Percentiles rank a stretch among this genome's conserved stretches.
Evolutionary conservation across 176 grass and related monocot genomes (phyloP).

Genomic region (Aegilops sharonensis): DNA sequence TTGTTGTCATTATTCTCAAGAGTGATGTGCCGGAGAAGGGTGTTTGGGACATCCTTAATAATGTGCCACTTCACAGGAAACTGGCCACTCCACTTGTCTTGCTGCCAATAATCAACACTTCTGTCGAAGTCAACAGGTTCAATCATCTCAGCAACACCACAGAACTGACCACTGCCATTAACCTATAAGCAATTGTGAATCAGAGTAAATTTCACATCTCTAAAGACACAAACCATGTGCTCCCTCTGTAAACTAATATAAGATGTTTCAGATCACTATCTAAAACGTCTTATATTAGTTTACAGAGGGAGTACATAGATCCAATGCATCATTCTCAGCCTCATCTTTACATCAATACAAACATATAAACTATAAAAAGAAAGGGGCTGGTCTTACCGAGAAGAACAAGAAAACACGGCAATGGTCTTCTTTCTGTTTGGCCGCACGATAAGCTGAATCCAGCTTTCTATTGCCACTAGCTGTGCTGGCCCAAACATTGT

Average conservation of each 20-base stretch:
- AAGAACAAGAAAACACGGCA: slow-evolving; percentile 72
- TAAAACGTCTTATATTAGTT: no score
- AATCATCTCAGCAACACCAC: slow-evolving; percentile 90
- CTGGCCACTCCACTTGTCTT: slow-evolving; percentile 87
- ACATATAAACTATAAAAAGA: slow-evolving; percentile 17
- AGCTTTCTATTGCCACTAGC: slow-evolving; percentile 58
- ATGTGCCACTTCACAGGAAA: slow-evolving; percentile 93
- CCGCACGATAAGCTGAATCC: slow-evolving; percentile 50
- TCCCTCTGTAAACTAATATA: no score
- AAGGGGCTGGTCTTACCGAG: slow-evolving; percentile 45
- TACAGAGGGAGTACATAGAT: background rate
- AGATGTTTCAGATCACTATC: no score
- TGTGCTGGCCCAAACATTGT: slow-evolving; percentile 71
- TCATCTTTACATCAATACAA: background rate
- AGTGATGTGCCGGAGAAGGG: slow-evolving; percentile 73
- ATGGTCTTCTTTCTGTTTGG: slow-evolving; percentile 52
- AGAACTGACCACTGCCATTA: slow-evolving; percentile 86
- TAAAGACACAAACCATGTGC: background rate
- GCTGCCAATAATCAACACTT: slow-evolving; percentile 90
- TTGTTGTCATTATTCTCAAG: slow-evolving; percentile 90
- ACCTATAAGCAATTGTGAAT: slow-evolving; percentile 48
- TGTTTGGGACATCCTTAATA: slow-evolving; percentile 81
- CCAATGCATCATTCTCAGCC: background rate
- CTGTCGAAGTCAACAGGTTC: slow-evolving; percentile 81
- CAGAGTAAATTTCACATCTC: background rate